phyloP scores from a whole-genome alignment of 2,329 filamentous ascomycete species.

The Fusarium sp. region DNA sequence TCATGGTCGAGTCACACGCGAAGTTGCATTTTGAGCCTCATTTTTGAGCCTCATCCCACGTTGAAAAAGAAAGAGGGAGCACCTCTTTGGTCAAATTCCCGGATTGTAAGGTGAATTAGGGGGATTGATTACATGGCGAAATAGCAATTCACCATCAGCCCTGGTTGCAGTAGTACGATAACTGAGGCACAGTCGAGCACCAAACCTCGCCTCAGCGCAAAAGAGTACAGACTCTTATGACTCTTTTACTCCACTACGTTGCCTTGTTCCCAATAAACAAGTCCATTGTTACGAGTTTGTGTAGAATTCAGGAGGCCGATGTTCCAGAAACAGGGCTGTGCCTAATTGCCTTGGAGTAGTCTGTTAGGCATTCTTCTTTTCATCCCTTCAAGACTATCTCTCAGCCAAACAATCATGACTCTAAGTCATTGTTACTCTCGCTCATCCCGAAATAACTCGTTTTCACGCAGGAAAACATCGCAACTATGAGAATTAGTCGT shows the following conservation, averaged over 20 bases:
- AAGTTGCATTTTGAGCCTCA: constrained; percentile 8
- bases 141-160: neutral
- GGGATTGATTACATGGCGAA: neutral
- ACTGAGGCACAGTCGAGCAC: constrained; percentile 23
- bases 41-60: constrained; percentile 5
- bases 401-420: constrained; percentile 6
- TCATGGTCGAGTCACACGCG: too few relatives aligned
- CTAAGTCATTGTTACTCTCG: neutral
- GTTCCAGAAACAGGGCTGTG: constrained; percentile 12
- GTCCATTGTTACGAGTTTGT: neutral
- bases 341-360: neutral
- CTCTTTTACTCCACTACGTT: neutral
- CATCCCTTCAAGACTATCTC: constrained; percentile 19
- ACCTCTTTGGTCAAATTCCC: too few relatives aligned
- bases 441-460: neutral
- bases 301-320: neutral
- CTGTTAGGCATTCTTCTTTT: constrained; percentile 5
- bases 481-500: constrained; percentile 12
- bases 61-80: neutral
- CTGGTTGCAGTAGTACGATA: neutral
- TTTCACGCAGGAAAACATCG: constrained; percentile 28
- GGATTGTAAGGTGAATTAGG: neutral
- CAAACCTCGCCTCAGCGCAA: constrained; percentile 11
- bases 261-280: constrained; percentile 7
- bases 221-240: neutral